Evolutionary conservation across 1,284 basidiomycete species (phyloP).

Genomic region (Ganoderma multipileum): DNA sequence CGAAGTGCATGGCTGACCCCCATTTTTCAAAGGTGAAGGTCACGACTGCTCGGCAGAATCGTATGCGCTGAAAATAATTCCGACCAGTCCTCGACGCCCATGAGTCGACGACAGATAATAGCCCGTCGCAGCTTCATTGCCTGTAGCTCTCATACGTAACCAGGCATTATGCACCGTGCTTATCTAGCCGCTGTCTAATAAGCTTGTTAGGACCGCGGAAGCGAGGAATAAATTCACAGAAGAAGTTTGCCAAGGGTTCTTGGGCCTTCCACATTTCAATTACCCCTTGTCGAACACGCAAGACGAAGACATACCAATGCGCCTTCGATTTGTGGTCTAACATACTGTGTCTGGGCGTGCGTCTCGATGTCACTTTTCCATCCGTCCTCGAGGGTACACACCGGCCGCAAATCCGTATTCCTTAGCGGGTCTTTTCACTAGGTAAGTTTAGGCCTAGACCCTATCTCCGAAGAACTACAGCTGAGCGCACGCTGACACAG

Average conservation of each 20-base stretch:
- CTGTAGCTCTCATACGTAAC: too few species aligned
- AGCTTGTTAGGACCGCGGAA: too few species aligned
- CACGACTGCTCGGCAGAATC: neutral
- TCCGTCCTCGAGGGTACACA: neutral
- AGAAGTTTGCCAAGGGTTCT: too few species aligned
- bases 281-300: neutral
- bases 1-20: neutral
- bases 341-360: neutral
- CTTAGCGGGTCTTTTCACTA: neutral
- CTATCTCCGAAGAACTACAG: neutral
- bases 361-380: neutral
- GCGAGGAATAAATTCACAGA: too few species aligned
- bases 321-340: neutral
- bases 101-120: neutral
- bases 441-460: neutral
- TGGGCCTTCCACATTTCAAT: too few species aligned
- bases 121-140: neutral
- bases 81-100: too few species aligned
- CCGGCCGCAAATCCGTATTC: neutral
- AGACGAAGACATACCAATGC: neutral
- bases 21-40: neutral
- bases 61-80: neutral
- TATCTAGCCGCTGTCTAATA: too few species aligned
- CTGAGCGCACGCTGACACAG: neutral
- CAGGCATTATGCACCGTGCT: too few species aligned